These are phyloP conservation scores for Myochromella boudieri DNA, from an alignment of 768 basidiomycete species.

Conservation along the genomic window DNA sequence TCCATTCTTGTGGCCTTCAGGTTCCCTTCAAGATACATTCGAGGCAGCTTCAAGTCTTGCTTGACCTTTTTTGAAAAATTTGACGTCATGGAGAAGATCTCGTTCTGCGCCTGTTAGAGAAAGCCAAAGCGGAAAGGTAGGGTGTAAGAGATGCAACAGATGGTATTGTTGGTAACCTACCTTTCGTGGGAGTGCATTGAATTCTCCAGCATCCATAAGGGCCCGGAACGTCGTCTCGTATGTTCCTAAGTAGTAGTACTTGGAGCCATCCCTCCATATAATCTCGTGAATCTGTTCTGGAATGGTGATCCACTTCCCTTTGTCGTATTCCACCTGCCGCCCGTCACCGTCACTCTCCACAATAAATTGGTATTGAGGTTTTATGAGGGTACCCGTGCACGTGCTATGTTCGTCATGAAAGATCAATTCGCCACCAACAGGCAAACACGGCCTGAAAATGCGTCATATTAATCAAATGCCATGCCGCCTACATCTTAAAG, in stretches of 20 bases:
- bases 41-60: neutral
- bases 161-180: neutral
- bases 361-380: neutral
- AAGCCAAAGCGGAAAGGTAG: neutral
- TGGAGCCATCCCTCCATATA: neutral
- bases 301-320: neutral
- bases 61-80: neutral
- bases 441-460: neutral
- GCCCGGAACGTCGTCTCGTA: constrained; percentile 1
- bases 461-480: neutral
- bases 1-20: neutral
- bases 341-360: neutral
- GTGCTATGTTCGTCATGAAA: neutral
- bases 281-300: neutral
- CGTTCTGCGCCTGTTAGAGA: neutral
- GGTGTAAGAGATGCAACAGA: neutral
- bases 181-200: neutral
- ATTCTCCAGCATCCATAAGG: neutral
- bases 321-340: neutral
- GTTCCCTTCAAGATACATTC: neutral
- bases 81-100: neutral
- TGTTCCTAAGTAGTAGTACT: constrained; percentile 1
- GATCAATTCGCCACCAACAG: neutral
- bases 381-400: neutral
- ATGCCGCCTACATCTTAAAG: too few species aligned